Percentiles rank a stretch among this genome's conserved stretches.
Evolutionary conservation across 2,329 filamentous ascomycete genomes (phyloP).

Genomic region (Aspergillus sp.): DNA sequence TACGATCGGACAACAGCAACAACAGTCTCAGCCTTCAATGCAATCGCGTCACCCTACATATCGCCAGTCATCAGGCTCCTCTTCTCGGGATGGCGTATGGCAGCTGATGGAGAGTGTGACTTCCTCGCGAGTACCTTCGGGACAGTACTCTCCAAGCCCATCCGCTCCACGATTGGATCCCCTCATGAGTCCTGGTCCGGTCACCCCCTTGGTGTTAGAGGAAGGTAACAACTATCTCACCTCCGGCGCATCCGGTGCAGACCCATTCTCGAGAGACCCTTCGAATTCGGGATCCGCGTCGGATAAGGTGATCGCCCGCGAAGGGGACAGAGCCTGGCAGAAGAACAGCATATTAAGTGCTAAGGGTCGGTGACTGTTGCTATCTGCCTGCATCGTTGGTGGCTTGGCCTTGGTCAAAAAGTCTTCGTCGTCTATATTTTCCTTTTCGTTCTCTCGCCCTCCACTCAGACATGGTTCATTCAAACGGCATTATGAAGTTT

Average conservation of each 20-base stretch:
- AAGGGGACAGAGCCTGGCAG: conserved; percentile 26
- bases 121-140: conserved; percentile 24
- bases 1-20: conserved; percentile 10
- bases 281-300: conserved; percentile 19
- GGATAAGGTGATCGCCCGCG: conserved; percentile 28
- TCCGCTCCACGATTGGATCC: conserved; percentile 40
- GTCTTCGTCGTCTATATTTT: no score
- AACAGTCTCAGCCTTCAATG: conserved; percentile 29
- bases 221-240: conserved; percentile 37
- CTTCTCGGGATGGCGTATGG: conserved; percentile 29
- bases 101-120: conserved; percentile 40
- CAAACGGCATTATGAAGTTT: no score
- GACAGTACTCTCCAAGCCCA: conserved; percentile 26
- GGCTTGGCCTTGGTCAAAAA: no score
- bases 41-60: conserved; percentile 26
- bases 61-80: conserved; percentile 23
- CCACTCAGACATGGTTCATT: no score
- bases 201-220: conserved; percentile 40
- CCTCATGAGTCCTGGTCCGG: conserved; percentile 40
- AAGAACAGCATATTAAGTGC: conserved; percentile 20
- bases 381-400: no score
- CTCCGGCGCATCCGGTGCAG: conserved; percentile 22
- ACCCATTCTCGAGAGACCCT: conserved; percentile 14
- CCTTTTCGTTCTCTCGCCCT: no score
- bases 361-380: conserved; percentile 20